Conservation (phyloP, 345 rosid genomes). For the Jatropha curcas region DNA sequence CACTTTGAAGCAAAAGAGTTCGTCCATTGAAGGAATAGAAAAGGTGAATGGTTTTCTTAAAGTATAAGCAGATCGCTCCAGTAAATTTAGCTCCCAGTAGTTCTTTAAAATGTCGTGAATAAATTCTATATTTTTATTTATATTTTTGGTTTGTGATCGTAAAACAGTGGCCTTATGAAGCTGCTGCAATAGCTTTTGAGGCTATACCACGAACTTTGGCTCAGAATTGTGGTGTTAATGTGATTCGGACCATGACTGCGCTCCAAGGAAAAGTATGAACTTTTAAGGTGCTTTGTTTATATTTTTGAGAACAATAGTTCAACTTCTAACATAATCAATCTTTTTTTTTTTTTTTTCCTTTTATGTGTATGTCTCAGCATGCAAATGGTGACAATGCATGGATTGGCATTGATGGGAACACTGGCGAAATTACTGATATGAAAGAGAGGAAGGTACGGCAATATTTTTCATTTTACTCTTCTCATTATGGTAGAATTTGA, state of each 20-base stretch:
- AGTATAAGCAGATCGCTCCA: background rate
- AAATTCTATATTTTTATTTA: background rate
- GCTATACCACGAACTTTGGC: slow-evolving; percentile 90
- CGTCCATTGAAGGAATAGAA: slow-evolving; percentile 88
- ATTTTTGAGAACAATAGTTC: background rate
- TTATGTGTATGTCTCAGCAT: slow-evolving; percentile 46
- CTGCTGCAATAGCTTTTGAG: slow-evolving; percentile 96
- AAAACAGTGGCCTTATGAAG: slow-evolving; percentile 94
- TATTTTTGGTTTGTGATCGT: slow-evolving; percentile 15
- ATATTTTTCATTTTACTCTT: background rate
- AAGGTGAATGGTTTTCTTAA: slow-evolving; percentile 48
- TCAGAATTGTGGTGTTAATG: slow-evolving; percentile 81
- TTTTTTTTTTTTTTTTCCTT: background rate
- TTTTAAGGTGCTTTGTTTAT: background rate
- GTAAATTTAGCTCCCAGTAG: background rate
- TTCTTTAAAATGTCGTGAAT: background rate
- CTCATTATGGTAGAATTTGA: background rate
- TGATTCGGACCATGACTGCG: slow-evolving; percentile 75
- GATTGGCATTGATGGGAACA: slow-evolving; percentile 88
- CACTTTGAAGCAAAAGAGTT: slow-evolving; percentile 86
- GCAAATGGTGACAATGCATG: slow-evolving; percentile 98
- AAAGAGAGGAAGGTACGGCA: slow-evolving; percentile 67
- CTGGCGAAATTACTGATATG: slow-evolving; percentile 91
- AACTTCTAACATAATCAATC: background rate
- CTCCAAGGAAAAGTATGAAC: slow-evolving; percentile 79